A percentile compares a stretch with the other conserved stretches of the same genome.
Evolutionary conservation across 2,329 filamentous ascomycete genomes (phyloP).

Genomic region (Venturia carpophila): DNA sequence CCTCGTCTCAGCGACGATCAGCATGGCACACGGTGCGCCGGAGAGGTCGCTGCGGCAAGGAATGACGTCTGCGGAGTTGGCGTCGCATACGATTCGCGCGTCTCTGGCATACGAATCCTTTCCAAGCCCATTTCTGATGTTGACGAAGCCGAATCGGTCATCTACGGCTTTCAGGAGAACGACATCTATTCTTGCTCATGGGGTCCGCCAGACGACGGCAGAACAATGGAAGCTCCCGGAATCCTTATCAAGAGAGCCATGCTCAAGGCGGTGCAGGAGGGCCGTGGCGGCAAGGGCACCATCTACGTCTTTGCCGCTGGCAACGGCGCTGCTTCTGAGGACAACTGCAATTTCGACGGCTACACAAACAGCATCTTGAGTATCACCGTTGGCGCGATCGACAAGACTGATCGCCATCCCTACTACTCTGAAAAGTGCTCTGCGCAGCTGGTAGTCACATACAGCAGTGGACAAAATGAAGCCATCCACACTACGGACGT

Average conservation of each 20-base stretch:
- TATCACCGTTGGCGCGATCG: conserved; percentile 90
- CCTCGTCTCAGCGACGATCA: conserved; percentile 77
- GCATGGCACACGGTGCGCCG: conserved; percentile 90
- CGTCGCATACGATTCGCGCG: conserved; percentile 83
- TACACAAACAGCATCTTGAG: conserved; percentile 99
- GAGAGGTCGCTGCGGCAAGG: conserved; percentile 83
- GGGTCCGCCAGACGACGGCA: conserved; percentile 90
- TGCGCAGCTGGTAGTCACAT: conserved; percentile 89
- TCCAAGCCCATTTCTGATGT: conserved; percentile 84
- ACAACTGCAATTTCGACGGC: conserved; percentile 99
- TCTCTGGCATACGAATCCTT: conserved; percentile 87
- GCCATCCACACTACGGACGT: conserved; percentile 96
- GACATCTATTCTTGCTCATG: conserved; percentile 98
- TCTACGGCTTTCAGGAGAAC: conserved; percentile 84
- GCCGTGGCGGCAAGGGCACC: conserved; percentile 72
- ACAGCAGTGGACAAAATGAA: conserved; percentile 83
- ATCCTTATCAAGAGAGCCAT: conserved; percentile 84
- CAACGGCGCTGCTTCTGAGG: conserved; percentile 76
- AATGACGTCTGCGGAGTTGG: conserved; percentile 95
- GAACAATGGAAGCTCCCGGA: conserved; percentile 87
- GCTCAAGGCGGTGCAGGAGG: conserved; percentile 84
- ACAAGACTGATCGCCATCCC: conserved; percentile 77
- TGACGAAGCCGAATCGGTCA: conserved; percentile 87
- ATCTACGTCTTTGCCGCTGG: conserved; percentile 96
- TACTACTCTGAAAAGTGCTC: conserved; percentile 97